phyloP scores from a whole-genome alignment of 768 basidiomycete genomes.

The Calvatia gigantea region DNA sequence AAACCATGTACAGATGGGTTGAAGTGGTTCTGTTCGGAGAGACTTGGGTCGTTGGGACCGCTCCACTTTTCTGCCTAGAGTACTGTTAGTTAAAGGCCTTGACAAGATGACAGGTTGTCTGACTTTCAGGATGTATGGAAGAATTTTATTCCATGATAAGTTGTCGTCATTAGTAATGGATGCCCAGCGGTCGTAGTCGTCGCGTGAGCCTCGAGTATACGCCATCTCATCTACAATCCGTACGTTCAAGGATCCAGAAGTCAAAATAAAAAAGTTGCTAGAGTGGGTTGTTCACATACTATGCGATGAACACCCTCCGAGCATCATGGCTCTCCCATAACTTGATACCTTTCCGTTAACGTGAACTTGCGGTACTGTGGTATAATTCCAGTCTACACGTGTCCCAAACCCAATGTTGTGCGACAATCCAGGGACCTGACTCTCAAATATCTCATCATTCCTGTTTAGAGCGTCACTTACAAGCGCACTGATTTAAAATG shows the following conservation, averaged over 20 bases:
- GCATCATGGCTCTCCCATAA: conserved; percentile 25
- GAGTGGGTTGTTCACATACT: conserved; percentile 18
- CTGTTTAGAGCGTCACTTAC: not conserved
- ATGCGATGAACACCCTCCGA: conserved; percentile 30
- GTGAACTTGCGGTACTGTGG: conserved; percentile 20
- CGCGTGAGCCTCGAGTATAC: conserved; percentile 6
- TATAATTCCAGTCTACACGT: conserved; percentile 22
- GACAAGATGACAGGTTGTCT: not conserved
- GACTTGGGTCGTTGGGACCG: not conserved
- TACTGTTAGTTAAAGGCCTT: not conserved
- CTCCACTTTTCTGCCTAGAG: conserved; percentile 2
- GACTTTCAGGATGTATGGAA: conserved; percentile 8
- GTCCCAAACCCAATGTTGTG: not conserved
- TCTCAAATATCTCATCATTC: conserved; percentile 1
- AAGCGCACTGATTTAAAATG: no score
- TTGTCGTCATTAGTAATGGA: not conserved
- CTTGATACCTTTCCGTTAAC: conserved; percentile 19
- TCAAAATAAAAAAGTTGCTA: not conserved
- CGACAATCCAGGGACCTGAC: not conserved
- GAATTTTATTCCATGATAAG: conserved; percentile 9
- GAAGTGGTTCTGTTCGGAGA: not conserved
- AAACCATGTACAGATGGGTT: not conserved
- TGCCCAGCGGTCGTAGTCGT: conserved; percentile 12
- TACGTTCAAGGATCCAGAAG: not conserved
- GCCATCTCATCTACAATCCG: conserved; percentile 6